A percentile compares a stretch with the other conserved stretches of the same genome.
Evolutionary conservation across 177 flowering plant genomes (phyloP).

Genomic region (Vitis hybrid): DNA sequence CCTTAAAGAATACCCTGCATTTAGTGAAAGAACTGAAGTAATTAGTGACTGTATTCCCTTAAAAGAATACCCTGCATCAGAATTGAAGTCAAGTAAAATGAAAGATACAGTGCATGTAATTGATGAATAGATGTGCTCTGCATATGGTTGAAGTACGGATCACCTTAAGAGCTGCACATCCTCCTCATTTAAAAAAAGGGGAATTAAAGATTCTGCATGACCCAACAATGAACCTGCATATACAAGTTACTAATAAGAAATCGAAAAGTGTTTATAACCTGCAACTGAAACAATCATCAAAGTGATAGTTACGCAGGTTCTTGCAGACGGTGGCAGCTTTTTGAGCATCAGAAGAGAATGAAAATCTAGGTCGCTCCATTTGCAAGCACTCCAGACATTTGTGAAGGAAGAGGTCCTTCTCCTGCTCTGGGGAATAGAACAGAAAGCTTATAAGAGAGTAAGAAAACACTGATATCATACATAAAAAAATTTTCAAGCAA

Average conservation of each 20-base stretch:
- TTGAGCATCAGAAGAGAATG: conserved; percentile 36
- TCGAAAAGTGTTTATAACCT: background rate
- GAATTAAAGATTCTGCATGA: conserved; percentile 87
- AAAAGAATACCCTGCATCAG: conserved; percentile 60
- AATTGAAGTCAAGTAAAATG: conserved; percentile 4
- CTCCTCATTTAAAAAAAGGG: conserved; percentile 73
- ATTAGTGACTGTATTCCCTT: conserved; percentile 46
- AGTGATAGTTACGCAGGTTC: conserved; percentile 59
- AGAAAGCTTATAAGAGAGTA: conserved; percentile 5
- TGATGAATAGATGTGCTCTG: background rate
- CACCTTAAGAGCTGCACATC: conserved; percentile 93
- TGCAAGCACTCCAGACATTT: conserved; percentile 66
- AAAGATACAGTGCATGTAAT: background rate
- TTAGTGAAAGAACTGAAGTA: background rate
- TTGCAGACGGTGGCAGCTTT: conserved; percentile 51
- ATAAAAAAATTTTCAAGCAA: background rate
- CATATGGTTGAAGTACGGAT: conserved; percentile 2
- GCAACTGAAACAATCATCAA: background rate
- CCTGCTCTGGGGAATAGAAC: conserved; percentile 63
- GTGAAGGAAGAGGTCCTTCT: conserved; percentile 76
- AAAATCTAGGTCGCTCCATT: conserved; percentile 41
- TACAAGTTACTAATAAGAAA: conserved; percentile 18
- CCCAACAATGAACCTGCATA: conserved; percentile 79
- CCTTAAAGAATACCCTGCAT: too few relatives aligned
- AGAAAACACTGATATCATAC: background rate